Evolutionary conservation across 371 early-diverging fungal species (phyloP), one percentile per base, ranked within the genome.

Genomic region (Syncephalis plumigaleata): DNA sequence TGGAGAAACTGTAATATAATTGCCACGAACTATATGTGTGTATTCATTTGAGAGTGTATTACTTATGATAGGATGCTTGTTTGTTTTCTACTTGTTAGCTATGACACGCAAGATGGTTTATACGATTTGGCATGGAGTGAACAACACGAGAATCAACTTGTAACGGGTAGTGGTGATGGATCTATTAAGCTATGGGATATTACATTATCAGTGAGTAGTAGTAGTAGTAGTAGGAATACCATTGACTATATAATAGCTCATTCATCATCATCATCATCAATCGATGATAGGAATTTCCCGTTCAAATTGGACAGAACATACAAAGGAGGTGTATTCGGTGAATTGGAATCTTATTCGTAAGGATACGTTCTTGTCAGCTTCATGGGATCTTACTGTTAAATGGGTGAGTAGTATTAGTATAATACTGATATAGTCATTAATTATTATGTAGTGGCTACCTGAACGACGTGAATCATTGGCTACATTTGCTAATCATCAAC

Each of bases 101-200:
- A 77, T 59, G 96, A 93, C 56, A 90, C 93, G 8, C 93, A 92
- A 58, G 96, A 95, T 59, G 94, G 91, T 11, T 62, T 91, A 20
- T 95, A 82, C 55, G 96, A 93, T 59, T 60, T 82, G 26, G 77
- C 84, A 23, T 95, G 96, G 96, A 87, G 84, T 59, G 96, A 95
- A 63, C 53, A 76, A 15, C 84, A 95, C 57, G 94, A 95, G 56
- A 83, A 90, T 60, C 96, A 95, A 51, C 49, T 95, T 21, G 79
- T 81, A 1, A 85, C 87, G 2, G 77, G 81, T 16, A 82, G 85
- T 55, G 96, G 96, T 23, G 94, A 93, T 57, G 96, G 96, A 31
- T 78, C 80, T 44, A 76, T 95, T 39, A 91, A 88, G 57, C 71
- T 95, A 50, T 95, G 87, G 84, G 96, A 95, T 59, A 67, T 73